A percentile compares a stretch with the other conserved stretches of the same genome.
These are phyloP conservation scores for Orychophragmus violaceus DNA, from an alignment of 345 rosid species.

Conservation along the genomic window DNA sequence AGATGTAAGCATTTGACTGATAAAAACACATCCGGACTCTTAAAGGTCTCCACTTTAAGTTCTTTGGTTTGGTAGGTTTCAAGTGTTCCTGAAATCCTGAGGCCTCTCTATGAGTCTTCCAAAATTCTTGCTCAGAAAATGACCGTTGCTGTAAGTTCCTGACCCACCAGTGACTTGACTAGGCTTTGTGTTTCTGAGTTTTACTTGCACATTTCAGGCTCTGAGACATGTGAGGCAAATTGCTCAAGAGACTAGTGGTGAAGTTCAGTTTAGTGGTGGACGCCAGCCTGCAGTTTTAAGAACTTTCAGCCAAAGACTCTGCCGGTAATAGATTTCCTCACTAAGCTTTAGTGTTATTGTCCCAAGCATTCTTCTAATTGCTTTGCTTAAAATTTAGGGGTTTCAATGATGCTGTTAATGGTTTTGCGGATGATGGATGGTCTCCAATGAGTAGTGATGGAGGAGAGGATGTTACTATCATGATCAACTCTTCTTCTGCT, in stretches of 20 bases:
- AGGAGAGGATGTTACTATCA: conserved; percentile 77
- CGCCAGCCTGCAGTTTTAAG: conserved; percentile 95
- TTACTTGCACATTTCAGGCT: conserved; percentile 44
- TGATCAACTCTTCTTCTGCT: conserved; percentile 65
- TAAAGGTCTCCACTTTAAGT: conserved; percentile 42
- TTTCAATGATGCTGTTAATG: conserved; percentile 91
- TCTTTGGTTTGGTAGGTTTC: conserved; percentile 45
- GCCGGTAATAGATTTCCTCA: conserved; percentile 42
- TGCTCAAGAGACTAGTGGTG: conserved; percentile 92
- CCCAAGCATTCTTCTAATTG: background rate
- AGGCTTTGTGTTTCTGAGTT: background rate
- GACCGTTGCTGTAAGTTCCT: conserved; percentile 68
- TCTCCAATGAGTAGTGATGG: conserved; percentile 80
- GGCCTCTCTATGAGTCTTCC: conserved; percentile 94
- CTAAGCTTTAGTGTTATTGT: background rate
- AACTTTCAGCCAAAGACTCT: conserved; percentile 88
- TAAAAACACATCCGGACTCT: background rate
- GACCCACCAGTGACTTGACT: background rate
- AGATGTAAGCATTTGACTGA: conserved; percentile 50
- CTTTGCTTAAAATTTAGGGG: conserved; percentile 46
- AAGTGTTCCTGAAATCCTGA: conserved; percentile 93
- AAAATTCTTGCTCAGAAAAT: conserved; percentile 91
- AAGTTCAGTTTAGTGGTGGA: conserved; percentile 85
- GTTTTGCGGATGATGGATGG: conserved; percentile 97
- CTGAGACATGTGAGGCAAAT: conserved; percentile 76